Conservation (phyloP, 331 rosid species). For the Spiraea crenata region DNA sequence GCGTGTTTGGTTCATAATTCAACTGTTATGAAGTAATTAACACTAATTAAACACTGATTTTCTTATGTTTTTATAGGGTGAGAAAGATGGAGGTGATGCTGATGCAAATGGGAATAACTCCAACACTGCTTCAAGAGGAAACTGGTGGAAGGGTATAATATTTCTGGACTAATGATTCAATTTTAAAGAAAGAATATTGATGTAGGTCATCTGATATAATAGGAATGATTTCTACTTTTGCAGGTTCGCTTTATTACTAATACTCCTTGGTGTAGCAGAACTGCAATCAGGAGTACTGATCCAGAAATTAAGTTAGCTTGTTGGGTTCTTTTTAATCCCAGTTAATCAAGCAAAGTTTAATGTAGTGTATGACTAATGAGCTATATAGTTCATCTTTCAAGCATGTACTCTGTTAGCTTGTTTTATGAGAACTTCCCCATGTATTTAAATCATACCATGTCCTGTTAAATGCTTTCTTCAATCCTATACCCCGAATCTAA, state of each 20-base stretch:
- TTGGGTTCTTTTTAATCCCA: constrained; percentile 28
- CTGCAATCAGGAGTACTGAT: not conserved
- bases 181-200: not conserved
- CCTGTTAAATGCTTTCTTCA: not conserved
- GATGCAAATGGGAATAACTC: constrained; percentile 53
- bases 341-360: not conserved
- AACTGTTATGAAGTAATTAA: not conserved
- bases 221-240: constrained; percentile 6
- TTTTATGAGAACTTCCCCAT: not conserved
- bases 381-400: not conserved
- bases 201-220: not conserved
- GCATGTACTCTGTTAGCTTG: not conserved
- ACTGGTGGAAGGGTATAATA: constrained; percentile 89
- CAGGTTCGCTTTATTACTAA: constrained; percentile 92
- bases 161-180: not conserved
- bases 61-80: constrained; percentile 35
- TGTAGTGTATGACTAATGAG: not conserved
- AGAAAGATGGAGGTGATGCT: constrained; percentile 55
- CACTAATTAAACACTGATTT: not conserved
- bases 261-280: not conserved
- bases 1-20: not conserved
- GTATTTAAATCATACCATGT: not conserved
- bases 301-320: not conserved
- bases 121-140: constrained; percentile 67
- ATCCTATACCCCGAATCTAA: not conserved